These are phyloP conservation scores for Ganoderma leucocontextum DNA, from an alignment of 1,284 basidiomycete genomes.

Conservation along the genomic window DNA sequence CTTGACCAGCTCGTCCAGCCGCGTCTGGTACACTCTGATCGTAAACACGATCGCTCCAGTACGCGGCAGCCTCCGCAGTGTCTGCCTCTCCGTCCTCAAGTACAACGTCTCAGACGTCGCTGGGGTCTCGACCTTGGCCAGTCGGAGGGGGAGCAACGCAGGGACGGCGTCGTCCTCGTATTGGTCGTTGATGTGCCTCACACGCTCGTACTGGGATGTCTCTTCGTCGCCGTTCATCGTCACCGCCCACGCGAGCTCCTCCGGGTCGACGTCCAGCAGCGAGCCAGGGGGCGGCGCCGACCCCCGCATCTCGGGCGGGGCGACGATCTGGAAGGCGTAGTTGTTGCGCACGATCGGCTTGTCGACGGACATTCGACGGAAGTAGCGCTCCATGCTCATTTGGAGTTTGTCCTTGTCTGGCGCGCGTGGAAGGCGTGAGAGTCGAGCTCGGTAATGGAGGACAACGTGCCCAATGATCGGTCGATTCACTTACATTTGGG, in stretches of 20 bases:
- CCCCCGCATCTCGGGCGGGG: conserved; percentile 35
- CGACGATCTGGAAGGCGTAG: conserved; percentile 69
- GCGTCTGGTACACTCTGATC: conserved; percentile 77
- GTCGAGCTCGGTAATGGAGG: not conserved
- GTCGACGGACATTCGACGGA: conserved; percentile 67
- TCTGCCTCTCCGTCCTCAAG: conserved; percentile 77
- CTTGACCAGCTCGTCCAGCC: conserved; percentile 60
- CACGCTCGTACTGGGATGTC: conserved; percentile 38
- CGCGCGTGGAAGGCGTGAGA: conserved; percentile 3
- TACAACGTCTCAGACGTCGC: conserved; percentile 57
- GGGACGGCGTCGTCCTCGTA: conserved; percentile 20
- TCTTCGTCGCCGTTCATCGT: conserved; percentile 75
- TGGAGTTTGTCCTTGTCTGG: conserved; percentile 73
- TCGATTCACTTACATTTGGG: conserved; percentile 66
- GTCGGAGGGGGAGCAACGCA: conserved; percentile 14
- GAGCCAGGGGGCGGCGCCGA: conserved; percentile 26
- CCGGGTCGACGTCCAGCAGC: conserved; percentile 55
- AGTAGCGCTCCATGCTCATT: conserved; percentile 73
- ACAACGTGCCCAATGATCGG: not conserved
- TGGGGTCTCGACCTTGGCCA: conserved; percentile 28
- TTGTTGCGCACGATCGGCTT: conserved; percentile 81
- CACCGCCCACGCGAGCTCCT: conserved; percentile 74
- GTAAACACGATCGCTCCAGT: conserved; percentile 82
- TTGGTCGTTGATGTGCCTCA: conserved; percentile 33
- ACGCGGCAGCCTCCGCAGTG: conserved; percentile 69